Evolutionary conservation across 129 eudicot genomes (phyloP).

Genomic region (Chrysanthemum lavandulifolium): DNA sequence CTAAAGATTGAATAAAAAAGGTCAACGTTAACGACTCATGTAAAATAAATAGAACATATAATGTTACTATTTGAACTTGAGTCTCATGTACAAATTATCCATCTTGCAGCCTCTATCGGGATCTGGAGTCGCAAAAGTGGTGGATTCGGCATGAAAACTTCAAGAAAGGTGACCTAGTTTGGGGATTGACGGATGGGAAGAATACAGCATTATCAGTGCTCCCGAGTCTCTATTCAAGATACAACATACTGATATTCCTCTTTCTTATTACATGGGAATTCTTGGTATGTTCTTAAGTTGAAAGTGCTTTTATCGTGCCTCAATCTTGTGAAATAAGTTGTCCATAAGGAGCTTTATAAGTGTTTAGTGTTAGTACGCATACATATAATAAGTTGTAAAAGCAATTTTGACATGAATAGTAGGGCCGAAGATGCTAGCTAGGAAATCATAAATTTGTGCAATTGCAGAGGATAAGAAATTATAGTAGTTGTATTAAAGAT

Average conservation of each 20-base stretch:
- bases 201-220: conserved; percentile 49
- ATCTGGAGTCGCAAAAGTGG: conserved; percentile 57
- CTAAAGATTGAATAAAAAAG: too few species aligned
- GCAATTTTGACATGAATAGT: neutral
- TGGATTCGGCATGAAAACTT: conserved; percentile 67
- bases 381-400: neutral
- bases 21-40: too few species aligned
- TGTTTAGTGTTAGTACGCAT: neutral
- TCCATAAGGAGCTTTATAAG: too few species aligned
- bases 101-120: conserved; percentile 48
- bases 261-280: conserved; percentile 75
- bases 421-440: neutral
- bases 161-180: conserved; percentile 57
- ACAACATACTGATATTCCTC: conserved; percentile 61
- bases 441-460: neutral
- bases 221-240: conserved; percentile 43
- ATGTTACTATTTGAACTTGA: neutral
- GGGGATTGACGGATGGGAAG: conserved; percentile 77
- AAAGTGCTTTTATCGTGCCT: neutral
- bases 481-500: neutral
- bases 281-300: conserved; percentile 47
- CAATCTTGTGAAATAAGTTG: too few species aligned
- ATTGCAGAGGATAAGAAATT: neutral
- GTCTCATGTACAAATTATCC: conserved; percentile 2
- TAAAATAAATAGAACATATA: neutral